These are phyloP conservation scores for Termitomyces sp. DNA, from an alignment of 1,284 basidiomycete species.

Conservation along the genomic window DNA sequence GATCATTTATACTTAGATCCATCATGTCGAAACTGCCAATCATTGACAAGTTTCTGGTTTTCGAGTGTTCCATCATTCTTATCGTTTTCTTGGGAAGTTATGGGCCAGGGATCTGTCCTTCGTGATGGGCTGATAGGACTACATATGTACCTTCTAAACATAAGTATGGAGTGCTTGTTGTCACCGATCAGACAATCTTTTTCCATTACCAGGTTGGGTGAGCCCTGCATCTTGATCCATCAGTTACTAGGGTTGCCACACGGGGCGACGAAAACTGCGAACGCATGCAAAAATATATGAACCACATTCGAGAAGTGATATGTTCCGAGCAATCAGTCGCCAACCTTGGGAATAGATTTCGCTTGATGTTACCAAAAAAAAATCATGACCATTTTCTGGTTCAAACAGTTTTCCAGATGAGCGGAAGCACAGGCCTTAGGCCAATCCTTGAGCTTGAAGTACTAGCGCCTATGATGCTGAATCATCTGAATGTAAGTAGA, in stretches of 20 bases:
- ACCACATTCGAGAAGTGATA: conserved; percentile 13
- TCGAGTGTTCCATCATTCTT: neutral
- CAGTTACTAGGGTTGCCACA: neutral
- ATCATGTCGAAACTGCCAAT: neutral
- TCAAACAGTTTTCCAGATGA: too few relatives aligned
- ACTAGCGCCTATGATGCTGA: too few relatives aligned
- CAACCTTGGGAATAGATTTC: conserved; percentile 20
- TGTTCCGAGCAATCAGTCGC: conserved; percentile 52
- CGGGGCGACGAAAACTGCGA: neutral
- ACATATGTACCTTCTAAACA: neutral
- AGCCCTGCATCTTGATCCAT: neutral
- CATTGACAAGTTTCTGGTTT: neutral
- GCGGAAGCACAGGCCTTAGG: too few relatives aligned
- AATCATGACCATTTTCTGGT: too few relatives aligned
- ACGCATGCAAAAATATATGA: neutral
- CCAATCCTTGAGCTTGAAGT: too few relatives aligned
- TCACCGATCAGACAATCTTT: too few relatives aligned
- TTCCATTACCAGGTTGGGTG: neutral
- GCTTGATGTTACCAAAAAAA: too few relatives aligned
- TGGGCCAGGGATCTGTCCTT: too few relatives aligned
- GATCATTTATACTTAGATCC: neutral
- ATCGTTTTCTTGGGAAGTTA: too few relatives aligned
- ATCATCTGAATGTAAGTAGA: too few relatives aligned
- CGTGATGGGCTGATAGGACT: too few relatives aligned
- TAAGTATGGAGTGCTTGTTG: neutral